Percentiles rank a stretch among this genome's conserved stretches.
phyloP scores from a whole-genome alignment of 78 protist species.

The Dictyostelium purpureum region DNA sequence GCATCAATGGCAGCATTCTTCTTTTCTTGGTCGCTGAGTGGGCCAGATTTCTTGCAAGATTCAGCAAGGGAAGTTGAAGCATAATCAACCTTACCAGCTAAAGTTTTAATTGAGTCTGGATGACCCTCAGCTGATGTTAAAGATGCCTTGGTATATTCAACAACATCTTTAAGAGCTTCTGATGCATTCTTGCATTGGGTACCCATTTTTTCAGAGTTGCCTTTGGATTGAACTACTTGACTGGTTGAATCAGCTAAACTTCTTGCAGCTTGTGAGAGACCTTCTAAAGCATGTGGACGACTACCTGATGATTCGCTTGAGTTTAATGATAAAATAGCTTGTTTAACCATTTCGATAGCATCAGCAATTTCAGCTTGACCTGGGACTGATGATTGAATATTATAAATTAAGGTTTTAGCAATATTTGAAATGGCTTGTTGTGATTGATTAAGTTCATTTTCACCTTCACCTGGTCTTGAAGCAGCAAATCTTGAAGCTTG shows the following conservation, averaged over 20 bases:
- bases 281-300: constrained; percentile 34
- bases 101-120: constrained; percentile 43
- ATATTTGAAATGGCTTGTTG: constrained; percentile 36
- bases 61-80: neutral
- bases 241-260: constrained; percentile 50
- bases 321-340: constrained; percentile 29
- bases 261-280: constrained; percentile 15
- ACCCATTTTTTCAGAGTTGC: constrained; percentile 77
- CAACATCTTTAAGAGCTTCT: constrained; percentile 21
- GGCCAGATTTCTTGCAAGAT: constrained; percentile 38
- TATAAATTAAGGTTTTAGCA: constrained; percentile 19
- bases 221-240: constrained; percentile 66
- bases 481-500: constrained; percentile 64
- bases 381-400: constrained; percentile 63
- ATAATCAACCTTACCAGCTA: constrained; percentile 51
- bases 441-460: constrained; percentile 16
- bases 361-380: constrained; percentile 79
- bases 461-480: constrained; percentile 72
- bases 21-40: constrained; percentile 21
- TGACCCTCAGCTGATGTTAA: constrained; percentile 7
- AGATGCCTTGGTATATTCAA: constrained; percentile 58
- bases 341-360: constrained; percentile 51
- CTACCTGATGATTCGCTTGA: neutral
- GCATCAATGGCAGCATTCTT: constrained; percentile 67
- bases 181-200: constrained; percentile 56